These are phyloP conservation scores for Ganoderma resinaceum DNA, from an alignment of 1,284 basidiomycete genomes.

Conservation along the genomic window DNA sequence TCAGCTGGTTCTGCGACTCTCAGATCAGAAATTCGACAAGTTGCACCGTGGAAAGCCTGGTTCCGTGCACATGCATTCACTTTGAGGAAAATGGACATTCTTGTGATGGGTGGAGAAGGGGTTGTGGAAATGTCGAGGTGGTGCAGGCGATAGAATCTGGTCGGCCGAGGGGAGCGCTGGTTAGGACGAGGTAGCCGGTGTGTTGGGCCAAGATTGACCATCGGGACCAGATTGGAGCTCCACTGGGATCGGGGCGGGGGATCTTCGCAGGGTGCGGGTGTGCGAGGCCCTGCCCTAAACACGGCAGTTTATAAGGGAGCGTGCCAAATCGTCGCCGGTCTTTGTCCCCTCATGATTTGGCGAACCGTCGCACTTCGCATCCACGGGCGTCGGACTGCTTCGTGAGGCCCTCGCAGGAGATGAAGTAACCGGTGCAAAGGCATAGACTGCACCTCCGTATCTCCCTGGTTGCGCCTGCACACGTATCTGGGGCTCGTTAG, in stretches of 20 bases:
- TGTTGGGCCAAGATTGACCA: slow-evolving; percentile 21
- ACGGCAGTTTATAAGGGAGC: slow-evolving; percentile 30
- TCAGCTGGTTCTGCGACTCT: slow-evolving; percentile 7
- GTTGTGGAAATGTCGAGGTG: not conserved
- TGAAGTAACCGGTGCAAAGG: slow-evolving; percentile 83
- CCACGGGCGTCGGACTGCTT: slow-evolving; percentile 61
- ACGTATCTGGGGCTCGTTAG: slow-evolving; percentile 82
- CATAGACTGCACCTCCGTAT: slow-evolving; percentile 87
- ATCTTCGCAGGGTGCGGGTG: slow-evolving; percentile 28
- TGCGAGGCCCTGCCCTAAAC: slow-evolving; percentile 40
- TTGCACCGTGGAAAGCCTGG: slow-evolving; percentile 6
- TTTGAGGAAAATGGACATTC: not conserved
- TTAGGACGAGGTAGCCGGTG: slow-evolving; percentile 15
- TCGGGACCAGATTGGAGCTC: slow-evolving; percentile 26
- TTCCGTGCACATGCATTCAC: not conserved
- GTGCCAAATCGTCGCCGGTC: slow-evolving; percentile 16
- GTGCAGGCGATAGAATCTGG: not conserved
- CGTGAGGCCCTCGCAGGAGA: slow-evolving; percentile 87
- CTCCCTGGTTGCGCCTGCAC: slow-evolving; percentile 65
- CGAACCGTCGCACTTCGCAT: slow-evolving; percentile 55
- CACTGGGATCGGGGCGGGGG: slow-evolving; percentile 28
- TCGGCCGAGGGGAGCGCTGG: slow-evolving; percentile 12
- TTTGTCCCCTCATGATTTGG: slow-evolving; percentile 68
- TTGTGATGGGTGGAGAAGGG: not conserved
- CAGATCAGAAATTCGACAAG: slow-evolving; percentile 19